Evolutionary conservation across 1,284 basidiomycete genomes (phyloP), one percentile per base, ranked within the genome.

Genomic region (Blastosporella zonata): DNA sequence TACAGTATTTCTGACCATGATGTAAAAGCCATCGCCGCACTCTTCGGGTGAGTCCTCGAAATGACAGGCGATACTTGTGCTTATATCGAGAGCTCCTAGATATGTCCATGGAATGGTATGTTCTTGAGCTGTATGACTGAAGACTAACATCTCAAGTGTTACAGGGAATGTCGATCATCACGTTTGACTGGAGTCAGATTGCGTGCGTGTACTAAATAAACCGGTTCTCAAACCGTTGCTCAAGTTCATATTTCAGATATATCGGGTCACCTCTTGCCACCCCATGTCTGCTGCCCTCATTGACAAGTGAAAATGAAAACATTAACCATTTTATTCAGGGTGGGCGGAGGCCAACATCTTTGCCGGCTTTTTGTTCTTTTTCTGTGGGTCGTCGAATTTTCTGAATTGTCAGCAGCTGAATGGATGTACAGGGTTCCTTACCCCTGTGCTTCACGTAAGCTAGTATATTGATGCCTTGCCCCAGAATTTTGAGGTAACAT

Each of bases 311-410:
- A 12, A 15, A 18, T 36, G 18, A 27, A 25, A 21, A 10, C 31
- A n/a, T 36, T 22, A 43, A n/a, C 47, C 17, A 22, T 21, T 39
- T 46, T 15, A n/a, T 33, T 1, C 44, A 68, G 66, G 68, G 82
- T 84, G 82, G 82, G 78, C 82, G 2, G 79, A 82, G 58, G 86
- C 83, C 35, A 95, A 96, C 66, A 74, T 92, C 38, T 79, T 84
- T 29, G 70, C 70, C 10, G 90, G 89, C 1, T 94, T 93, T 62
- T 60, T 90, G 10, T 60, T 89, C 47, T 83, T 84, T 65, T 82
- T 77, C 66, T 85, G 83, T 73, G 39, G 48, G 69, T 61, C 6
- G 12, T 34, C 20, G 35, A 15, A 12, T 22, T 18, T 8, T 3
- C n/a, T 15, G 31, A n/a, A 28, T 20, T 0, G 10, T 44, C 7